phyloP scores from a whole-genome alignment of 306 rosid genomes.

The Rubus parviflorus region DNA sequence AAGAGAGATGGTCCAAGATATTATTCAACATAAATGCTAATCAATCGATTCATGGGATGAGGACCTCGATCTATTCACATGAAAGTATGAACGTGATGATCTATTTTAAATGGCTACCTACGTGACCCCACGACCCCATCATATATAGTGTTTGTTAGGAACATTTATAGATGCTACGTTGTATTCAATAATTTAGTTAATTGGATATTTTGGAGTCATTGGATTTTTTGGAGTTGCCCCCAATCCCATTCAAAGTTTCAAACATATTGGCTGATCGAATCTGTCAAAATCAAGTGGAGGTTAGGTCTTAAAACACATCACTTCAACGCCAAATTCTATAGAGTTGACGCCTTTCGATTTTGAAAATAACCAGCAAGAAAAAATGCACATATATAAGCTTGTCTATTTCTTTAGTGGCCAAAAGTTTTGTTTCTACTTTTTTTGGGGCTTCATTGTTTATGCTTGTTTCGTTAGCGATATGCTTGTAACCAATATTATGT shows the following conservation, averaged over 20 bases:
- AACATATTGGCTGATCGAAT: background rate
- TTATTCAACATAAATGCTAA: background rate
- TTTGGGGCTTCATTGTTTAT: too few species aligned
- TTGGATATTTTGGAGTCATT: background rate
- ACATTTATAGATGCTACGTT: background rate
- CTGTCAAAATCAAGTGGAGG: background rate
- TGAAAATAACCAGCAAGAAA: background rate
- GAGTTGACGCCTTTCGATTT: background rate
- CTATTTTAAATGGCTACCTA: background rate
- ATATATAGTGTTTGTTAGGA: background rate
- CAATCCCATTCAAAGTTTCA: slow-evolving; percentile 9
- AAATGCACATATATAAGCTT: too few species aligned
- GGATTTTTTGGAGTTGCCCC: background rate
- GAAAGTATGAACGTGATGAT: background rate
- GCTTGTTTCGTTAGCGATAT: too few species aligned
- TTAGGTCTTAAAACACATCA: slow-evolving; percentile 5
- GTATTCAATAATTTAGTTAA: background rate
- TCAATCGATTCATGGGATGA: background rate
- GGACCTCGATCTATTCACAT: background rate
- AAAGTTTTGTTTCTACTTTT: too few species aligned
- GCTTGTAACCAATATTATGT: too few species aligned
- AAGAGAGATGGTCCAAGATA: background rate
- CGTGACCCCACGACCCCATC: slow-evolving; percentile 2
- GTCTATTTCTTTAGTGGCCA: background rate
- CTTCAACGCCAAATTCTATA: background rate